Evolutionary conservation across 2,329 filamentous ascomycete genomes (phyloP).

Genomic region (Alternaria sp.): DNA sequence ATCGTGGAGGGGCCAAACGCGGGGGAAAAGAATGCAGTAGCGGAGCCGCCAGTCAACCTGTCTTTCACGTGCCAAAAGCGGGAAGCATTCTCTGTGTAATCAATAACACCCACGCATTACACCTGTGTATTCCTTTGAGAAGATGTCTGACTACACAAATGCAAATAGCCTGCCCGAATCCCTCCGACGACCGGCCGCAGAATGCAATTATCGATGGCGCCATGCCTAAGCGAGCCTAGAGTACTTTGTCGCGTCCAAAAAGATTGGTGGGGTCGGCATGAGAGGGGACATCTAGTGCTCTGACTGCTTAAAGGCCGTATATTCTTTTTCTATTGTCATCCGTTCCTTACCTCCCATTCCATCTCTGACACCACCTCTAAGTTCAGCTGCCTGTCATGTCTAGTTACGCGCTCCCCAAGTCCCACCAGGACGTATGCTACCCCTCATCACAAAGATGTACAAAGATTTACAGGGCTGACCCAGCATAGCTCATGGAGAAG

Average conservation of each 20-base stretch:
- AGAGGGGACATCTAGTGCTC: slow-evolving; percentile 13
- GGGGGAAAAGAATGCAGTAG: slow-evolving; percentile 17
- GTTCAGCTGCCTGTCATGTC: slow-evolving; percentile 39
- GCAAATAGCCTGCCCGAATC: slow-evolving; percentile 12
- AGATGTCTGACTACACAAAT: not conserved
- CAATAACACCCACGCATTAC: not conserved
- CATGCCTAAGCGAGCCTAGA: slow-evolving; percentile 31
- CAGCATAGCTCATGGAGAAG: slow-evolving; percentile 88
- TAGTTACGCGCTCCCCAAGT: slow-evolving; percentile 70
- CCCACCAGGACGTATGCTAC: slow-evolving; percentile 69
- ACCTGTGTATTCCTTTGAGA: not conserved
- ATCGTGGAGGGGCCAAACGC: slow-evolving; percentile 19
- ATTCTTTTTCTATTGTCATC: slow-evolving; percentile 11
- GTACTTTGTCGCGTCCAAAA: slow-evolving; percentile 37
- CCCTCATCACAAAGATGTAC: slow-evolving; percentile 25
- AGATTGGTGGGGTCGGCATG: slow-evolving; percentile 31
- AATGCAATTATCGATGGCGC: slow-evolving; percentile 20
- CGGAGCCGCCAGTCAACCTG: slow-evolving; percentile 8
- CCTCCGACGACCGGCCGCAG: slow-evolving; percentile 39
- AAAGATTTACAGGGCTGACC: slow-evolving; percentile 46
- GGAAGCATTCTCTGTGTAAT: not conserved
- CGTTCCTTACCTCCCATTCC: slow-evolving; percentile 7
- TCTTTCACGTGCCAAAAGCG: slow-evolving; percentile 12
- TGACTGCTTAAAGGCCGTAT: slow-evolving; percentile 19
- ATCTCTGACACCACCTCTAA: slow-evolving; percentile 19